Evolutionary conservation across 1,284 basidiomycete species (phyloP).

Genomic region (Malassezia furfur): DNA sequence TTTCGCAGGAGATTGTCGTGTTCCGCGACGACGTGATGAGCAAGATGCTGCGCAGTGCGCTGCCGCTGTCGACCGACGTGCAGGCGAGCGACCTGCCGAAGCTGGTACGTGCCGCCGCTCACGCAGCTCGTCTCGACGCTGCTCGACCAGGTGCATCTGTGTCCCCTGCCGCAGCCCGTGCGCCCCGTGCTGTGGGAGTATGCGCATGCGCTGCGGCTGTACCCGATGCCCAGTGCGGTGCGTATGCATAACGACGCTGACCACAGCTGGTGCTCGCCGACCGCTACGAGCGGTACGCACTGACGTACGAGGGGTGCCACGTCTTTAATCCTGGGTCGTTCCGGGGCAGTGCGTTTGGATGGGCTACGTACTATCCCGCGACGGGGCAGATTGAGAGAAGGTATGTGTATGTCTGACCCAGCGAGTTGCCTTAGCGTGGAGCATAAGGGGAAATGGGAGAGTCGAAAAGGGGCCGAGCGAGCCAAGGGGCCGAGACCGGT

Average conservation of each 20-base stretch:
- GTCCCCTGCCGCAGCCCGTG: conserved; percentile 64
- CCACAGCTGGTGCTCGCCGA: conserved; percentile 92
- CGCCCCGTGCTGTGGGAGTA: conserved; percentile 82
- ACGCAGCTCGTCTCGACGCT: conserved; percentile 43
- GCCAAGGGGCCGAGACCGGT: no score
- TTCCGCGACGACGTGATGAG: conserved; percentile 90
- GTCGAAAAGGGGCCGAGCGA: no score
- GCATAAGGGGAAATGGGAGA: no score
- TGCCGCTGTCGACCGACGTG: conserved; percentile 33
- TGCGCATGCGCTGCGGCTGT: conserved; percentile 82
- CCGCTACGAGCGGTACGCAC: conserved; percentile 86
- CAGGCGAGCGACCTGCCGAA: conserved; percentile 34
- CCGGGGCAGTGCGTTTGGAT: conserved; percentile 36
- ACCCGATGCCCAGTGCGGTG: conserved; percentile 86
- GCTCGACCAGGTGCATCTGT: conserved; percentile 56
- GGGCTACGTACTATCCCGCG: conserved; percentile 48
- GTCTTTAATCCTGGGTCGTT: conserved; percentile 84
- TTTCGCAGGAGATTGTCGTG: conserved; percentile 88
- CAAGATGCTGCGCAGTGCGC: conserved; percentile 72
- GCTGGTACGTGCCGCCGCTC: conserved; percentile 23
- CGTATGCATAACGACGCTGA: conserved; percentile 40
- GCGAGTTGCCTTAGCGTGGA: no score
- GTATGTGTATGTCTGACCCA: conserved; percentile 5
- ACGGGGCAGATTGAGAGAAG: conserved; percentile 41
- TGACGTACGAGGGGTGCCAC: conserved; percentile 96